A percentile compares a stretch with the other conserved stretches of the same genome.
Conservation (phyloP, 352 stramenopile genomes). For the Aphanomyces euteiches region DNA sequence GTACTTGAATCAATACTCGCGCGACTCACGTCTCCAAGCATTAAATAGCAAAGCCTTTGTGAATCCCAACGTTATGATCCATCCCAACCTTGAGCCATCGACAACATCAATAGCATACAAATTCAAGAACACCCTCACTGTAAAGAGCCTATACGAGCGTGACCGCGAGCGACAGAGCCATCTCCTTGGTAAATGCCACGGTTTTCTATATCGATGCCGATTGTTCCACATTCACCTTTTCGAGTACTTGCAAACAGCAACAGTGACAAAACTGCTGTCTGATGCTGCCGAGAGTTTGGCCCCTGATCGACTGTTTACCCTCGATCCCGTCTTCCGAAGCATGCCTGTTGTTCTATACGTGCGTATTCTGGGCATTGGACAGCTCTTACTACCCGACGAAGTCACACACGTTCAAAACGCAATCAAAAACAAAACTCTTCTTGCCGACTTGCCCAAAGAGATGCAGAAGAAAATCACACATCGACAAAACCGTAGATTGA, state of each 20-base stretch:
- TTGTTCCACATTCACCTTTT: conserved; percentile 9
- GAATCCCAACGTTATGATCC: conserved; percentile 10
- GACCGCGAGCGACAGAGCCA: conserved; percentile 10
- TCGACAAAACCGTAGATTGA: conserved; percentile 62
- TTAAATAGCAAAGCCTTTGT: conserved; percentile 19
- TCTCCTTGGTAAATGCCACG: conserved; percentile 16
- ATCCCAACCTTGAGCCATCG: conserved; percentile 7
- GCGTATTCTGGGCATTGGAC: conserved; percentile 66
- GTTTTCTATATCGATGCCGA: conserved; percentile 19
- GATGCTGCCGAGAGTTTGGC: conserved; percentile 1
- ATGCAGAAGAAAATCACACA: conserved; percentile 65
- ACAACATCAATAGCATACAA: conserved; percentile 7
- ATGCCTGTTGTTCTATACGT: conserved; percentile 83
- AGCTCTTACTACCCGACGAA: conserved; percentile 51
- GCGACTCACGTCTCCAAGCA: conserved; percentile 21
- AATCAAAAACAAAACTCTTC: conserved; percentile 43
- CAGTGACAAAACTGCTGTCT: background rate
- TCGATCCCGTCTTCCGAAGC: conserved; percentile 64
- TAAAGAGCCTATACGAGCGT: conserved; percentile 1
- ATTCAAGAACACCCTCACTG: conserved; percentile 13
- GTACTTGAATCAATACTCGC: background rate
- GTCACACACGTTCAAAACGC: conserved; percentile 53
- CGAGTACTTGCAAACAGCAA: conserved; percentile 15
- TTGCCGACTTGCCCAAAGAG: conserved; percentile 42
- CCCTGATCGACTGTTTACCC: conserved; percentile 48